These are phyloP conservation scores for Phytophthora sp. DNA, from an alignment of 352 stramenopile genomes.

Conservation along the genomic window DNA sequence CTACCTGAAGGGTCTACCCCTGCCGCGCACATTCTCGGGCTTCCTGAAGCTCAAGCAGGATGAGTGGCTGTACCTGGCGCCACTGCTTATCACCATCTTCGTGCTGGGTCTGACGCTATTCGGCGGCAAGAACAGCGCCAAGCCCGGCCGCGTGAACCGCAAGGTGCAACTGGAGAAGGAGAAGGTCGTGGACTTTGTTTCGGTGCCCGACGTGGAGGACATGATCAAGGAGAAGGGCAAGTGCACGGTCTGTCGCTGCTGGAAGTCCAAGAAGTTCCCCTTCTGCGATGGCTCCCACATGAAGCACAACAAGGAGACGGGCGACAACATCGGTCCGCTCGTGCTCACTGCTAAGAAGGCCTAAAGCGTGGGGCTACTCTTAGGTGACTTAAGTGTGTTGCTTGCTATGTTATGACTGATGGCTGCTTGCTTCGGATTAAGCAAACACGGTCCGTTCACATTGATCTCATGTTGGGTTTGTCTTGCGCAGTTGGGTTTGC, in stretches of 20 bases:
- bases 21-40: constrained; percentile 81
- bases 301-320: constrained; percentile 90
- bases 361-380: constrained; percentile 21
- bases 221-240: constrained; percentile 83
- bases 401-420: constrained; percentile 38
- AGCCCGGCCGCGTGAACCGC: constrained; percentile 73
- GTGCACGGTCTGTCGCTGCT: constrained; percentile 84
- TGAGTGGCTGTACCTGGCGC: constrained; percentile 85
- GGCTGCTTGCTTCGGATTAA: constrained; percentile 32
- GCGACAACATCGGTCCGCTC: constrained; percentile 83
- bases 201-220: constrained; percentile 79
- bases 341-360: constrained; percentile 66
- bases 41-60: constrained; percentile 88
- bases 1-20: constrained; percentile 84
- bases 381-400: too few relatives aligned
- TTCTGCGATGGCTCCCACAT: constrained; percentile 80
- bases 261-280: constrained; percentile 91
- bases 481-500: too few relatives aligned
- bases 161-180: constrained; percentile 78
- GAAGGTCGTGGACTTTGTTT: constrained; percentile 78
- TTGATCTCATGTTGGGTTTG: too few relatives aligned
- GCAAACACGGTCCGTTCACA: constrained; percentile 30
- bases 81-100: constrained; percentile 79
- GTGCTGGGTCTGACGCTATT: constrained; percentile 80
- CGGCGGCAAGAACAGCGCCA: constrained; percentile 55